Evolutionary conservation across 73 alveolate genomes (phyloP), one percentile per base, ranked within the genome.

Genomic region (Paramecium octaurelia): DNA sequence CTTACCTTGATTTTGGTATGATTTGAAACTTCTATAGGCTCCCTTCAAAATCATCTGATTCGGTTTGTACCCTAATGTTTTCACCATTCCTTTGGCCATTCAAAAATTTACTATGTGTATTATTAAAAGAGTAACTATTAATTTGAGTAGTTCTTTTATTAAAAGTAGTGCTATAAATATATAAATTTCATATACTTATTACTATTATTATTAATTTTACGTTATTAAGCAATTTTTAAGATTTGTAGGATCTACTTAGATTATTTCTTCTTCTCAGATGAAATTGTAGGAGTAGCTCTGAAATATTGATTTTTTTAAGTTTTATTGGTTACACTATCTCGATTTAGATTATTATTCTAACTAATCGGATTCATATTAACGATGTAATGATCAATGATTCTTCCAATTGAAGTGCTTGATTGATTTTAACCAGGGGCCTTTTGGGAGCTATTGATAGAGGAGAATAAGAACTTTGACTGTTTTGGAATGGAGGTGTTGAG

Each of bases 1-100:
- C 31, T 54, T 44, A 80, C 91, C 91, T 80, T 23, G 91, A 80
- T 80, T 80, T 80, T 6, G 75, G 91, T 23, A 44, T 40, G 0
- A 80, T 64, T 80, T 80, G 46, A 80, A 43, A 80, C 16, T 80
- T 20, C 4, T 80, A 24, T 20, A 80, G 21, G 44, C 29, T 80
- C 10, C 27, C 48, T 44, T 80, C 91, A 40, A 64, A 23, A 14
- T 80, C 91, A 80, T 80, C 91, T 6, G 31, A 80, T 18, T 80
- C 77, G 7, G 91, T 80, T 80, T 80, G 21, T 20, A 80, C 14
- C 44, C 91, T 80, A 1, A 44, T 44, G 24, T 80, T 42, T 27
- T 80, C 46, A 2, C 16, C 20, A 44, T n/a, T 44, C 12, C 20
- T 42, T 24, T 80, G 20, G 23, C 91, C 77, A 40, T 21, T 44